Evolutionary conservation across 257 asterid species (phyloP), one percentile per base, ranked within the genome.

Genomic region (Scutellaria barbata): DNA sequence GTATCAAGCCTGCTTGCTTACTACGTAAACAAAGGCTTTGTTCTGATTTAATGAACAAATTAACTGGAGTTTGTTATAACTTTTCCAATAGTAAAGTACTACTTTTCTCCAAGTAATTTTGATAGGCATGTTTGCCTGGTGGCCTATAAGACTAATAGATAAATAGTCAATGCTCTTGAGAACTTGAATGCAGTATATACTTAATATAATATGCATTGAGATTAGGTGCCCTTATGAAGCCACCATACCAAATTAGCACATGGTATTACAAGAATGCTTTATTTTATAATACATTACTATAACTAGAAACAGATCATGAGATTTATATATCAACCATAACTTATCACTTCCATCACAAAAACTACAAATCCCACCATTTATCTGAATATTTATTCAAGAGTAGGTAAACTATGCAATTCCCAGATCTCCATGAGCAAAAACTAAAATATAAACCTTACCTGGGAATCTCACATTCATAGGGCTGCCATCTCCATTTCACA

Each of bases 401-500:
- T 9, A 7, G 17, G 35, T 14, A 48, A 42, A 50, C 7, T 14
- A 37, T 11, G 35, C 0, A 47, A 72, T 35, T 16, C 8, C 11
- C 45, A 0, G 35, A 39, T 30, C 18, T 56, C 33, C 1, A 42
- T 16, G 6, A 56, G 39, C 54, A 45, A 33, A 22, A 74, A 47
- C 35, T 30, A 30, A 30, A 52, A 57, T 11, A 69, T 3, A 53
- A 71, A 62, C 22, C 74, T 14, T 74, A 90, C 98, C 92, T 89
- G 5, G 97, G 98, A 43, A 91, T 91, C 62, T 89, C 91, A 76
- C 98, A 94, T n/a, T 76, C 88, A 81, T 80, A 68, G 0, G 98
- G 96, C 81, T 85, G 94, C 98, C 98, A 93, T 85, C 81, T 90
- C 98, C 98, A 93, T 58, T 83, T 87, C 76, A 86, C 74, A 71